Evolutionary conservation across 805 yeast species (phyloP).

Genomic region (Cyberlindnera misumaiensis): DNA sequence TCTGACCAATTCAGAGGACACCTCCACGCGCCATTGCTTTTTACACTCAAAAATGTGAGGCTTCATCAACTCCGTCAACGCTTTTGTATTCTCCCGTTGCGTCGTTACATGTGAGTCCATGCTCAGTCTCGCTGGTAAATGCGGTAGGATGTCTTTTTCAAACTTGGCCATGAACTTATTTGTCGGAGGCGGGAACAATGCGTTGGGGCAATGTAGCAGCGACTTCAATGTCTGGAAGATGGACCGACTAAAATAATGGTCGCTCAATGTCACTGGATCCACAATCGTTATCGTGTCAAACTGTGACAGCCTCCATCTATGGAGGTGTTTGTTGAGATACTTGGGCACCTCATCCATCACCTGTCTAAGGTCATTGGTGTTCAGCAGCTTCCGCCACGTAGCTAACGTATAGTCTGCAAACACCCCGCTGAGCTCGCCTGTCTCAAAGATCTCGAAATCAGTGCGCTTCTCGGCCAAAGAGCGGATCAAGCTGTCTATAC

Average conservation of each 20-base stretch:
- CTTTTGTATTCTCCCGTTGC: constrained; percentile 1
- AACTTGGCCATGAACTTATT: constrained; percentile 4
- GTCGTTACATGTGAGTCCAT: background rate
- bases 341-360: constrained; percentile 11
- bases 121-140: too few relatives aligned
- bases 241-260: constrained; percentile 12
- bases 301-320: constrained; percentile 4
- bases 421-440: constrained; percentile 2
- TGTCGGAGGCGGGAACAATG: too few relatives aligned
- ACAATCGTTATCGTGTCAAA: constrained; percentile 10
- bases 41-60: constrained; percentile 3
- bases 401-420: constrained; percentile 16
- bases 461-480: constrained; percentile 5
- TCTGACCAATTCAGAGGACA: background rate
- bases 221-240: constrained; percentile 6
- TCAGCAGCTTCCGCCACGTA: constrained; percentile 9
- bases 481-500: constrained; percentile 6
- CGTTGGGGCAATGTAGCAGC: constrained; percentile 10
- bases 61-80: constrained; percentile 5
- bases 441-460: constrained; percentile 11
- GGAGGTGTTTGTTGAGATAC: constrained; percentile 10
- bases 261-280: constrained; percentile 13
- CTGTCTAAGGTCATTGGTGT: constrained; percentile 11
- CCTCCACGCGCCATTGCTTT: background rate
- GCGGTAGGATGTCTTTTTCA: background rate